Evolutionary conservation across 2,329 filamentous ascomycete genomes (phyloP).

Genomic region (Gaeumannomyces sp.): DNA sequence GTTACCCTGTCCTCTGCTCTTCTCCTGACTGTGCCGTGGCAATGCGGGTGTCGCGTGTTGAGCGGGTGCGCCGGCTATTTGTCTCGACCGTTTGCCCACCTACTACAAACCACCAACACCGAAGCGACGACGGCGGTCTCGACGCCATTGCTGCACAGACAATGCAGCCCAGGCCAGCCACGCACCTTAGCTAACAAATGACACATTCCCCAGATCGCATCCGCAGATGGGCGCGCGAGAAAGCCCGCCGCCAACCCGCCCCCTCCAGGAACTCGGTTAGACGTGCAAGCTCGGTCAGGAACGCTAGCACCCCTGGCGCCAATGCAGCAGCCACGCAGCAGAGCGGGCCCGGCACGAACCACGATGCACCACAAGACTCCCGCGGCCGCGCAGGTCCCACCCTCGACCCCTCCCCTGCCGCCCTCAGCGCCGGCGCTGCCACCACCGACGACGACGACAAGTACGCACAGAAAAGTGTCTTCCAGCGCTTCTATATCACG

Average conservation of each 20-base stretch:
- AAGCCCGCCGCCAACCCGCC: constrained; percentile 6
- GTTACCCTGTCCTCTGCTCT: neutral
- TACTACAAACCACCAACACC: too few relatives aligned
- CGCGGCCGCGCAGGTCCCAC: neutral
- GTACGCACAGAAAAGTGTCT: constrained; percentile 3
- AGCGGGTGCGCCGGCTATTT: neutral
- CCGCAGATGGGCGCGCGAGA: constrained; percentile 9
- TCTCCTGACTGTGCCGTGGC: too few relatives aligned
- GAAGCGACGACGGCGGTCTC: neutral
- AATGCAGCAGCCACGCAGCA: neutral
- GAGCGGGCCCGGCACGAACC: neutral
- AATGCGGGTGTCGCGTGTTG: neutral
- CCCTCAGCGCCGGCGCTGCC: neutral
- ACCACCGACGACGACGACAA: neutral
- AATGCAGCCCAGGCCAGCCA: neutral
- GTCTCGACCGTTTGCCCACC: neutral
- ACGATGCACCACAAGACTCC: neutral
- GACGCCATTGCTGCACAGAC: neutral
- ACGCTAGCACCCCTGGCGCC: neutral
- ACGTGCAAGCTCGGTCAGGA: neutral
- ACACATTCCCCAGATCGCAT: constrained; percentile 1
- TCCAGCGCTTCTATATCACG: constrained; percentile 33
- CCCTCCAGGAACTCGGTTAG: neutral
- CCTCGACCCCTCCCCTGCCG: neutral
- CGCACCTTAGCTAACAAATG: neutral